Evolutionary conservation across 331 rosid genomes (phyloP).

Genomic region (Prunus yedoensis): DNA sequence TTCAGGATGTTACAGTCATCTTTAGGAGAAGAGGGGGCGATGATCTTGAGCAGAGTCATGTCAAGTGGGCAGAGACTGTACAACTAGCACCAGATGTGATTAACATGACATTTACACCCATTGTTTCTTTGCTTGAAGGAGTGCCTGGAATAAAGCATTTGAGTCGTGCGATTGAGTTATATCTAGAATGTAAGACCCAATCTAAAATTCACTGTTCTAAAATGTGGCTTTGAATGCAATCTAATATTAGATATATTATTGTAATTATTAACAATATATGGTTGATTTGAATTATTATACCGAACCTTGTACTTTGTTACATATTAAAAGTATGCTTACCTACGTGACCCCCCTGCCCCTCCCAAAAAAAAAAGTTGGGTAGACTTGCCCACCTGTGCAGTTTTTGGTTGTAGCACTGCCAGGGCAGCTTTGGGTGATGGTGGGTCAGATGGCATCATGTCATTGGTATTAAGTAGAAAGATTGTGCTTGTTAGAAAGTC

Average conservation of each 20-base stretch:
- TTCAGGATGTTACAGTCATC: constrained; percentile 95
- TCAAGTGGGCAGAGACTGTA: constrained; percentile 88
- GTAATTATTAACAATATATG: background rate
- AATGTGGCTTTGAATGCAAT: background rate
- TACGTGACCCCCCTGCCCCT: too few species aligned
- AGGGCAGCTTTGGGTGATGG: background rate
- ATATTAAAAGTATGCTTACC: background rate
- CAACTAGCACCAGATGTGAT: constrained; percentile 87
- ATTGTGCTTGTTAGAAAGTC: background rate
- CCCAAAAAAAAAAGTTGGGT: too few species aligned
- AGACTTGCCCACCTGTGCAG: background rate
- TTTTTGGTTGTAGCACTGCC: background rate
- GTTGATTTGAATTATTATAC: background rate
- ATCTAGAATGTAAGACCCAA: constrained; percentile 76
- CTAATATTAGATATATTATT: background rate
- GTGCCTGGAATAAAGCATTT: constrained; percentile 80
- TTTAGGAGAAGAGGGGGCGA: constrained; percentile 99
- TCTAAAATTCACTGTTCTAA: background rate
- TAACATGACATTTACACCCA: constrained; percentile 93
- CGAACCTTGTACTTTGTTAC: background rate
- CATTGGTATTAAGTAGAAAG: background rate
- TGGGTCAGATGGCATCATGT: too few species aligned
- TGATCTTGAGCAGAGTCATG: constrained; percentile 95
- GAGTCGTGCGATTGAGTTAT: constrained; percentile 84
- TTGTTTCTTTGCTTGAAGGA: constrained; percentile 87